Evolutionary conservation across 208 protist genomes (phyloP), one percentile per base, ranked within the genome.

Genomic region (Naegleria lovaniensis): DNA sequence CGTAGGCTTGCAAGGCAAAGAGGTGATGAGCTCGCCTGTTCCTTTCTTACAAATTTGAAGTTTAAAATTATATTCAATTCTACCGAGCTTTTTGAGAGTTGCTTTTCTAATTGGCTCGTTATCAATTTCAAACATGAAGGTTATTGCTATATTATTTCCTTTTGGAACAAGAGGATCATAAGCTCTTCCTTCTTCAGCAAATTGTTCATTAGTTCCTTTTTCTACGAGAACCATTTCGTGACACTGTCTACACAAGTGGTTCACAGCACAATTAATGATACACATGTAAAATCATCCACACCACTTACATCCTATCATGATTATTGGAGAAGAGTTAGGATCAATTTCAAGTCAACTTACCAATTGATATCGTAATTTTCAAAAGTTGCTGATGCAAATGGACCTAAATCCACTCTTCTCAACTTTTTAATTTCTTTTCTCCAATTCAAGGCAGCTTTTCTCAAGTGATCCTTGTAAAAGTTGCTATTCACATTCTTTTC

Each of bases 121-220:
- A 38, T 83, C 75, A 83, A 83, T 83, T 83, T 83, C n/a, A 83
- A 83, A 83, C 75, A 83, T 83, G 9, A 83, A 83, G 5, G 33
- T 39, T 38, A 83, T 40, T 36, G 75, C 5, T 39, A 83, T n/a
- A 83, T 83, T 36, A 22, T 83, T 83, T 39, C 75, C 75, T 83
- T 83, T 83, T 83, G 75, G 75, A 83, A 83, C 33, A 13, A 83
- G 75, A 38, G 75, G 75, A 83, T 83, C 33, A 83, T 83, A 83
- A 39, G 75, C 75, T 83, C 33, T 83, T 15, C 22, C 75, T 83
- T 83, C 75, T 13, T 83, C 75, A 13, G 13, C 75, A 40, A 83
- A 40, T 83, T 83, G 75, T 19, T 36, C 1, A 13, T 83, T 39
- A 38, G 9, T 15, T 83, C 75, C 75, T 11, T 83, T 83, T 83